Evolutionary conservation across 768 basidiomycete genomes (phyloP).

Genomic region (Kwoniella europaea): DNA sequence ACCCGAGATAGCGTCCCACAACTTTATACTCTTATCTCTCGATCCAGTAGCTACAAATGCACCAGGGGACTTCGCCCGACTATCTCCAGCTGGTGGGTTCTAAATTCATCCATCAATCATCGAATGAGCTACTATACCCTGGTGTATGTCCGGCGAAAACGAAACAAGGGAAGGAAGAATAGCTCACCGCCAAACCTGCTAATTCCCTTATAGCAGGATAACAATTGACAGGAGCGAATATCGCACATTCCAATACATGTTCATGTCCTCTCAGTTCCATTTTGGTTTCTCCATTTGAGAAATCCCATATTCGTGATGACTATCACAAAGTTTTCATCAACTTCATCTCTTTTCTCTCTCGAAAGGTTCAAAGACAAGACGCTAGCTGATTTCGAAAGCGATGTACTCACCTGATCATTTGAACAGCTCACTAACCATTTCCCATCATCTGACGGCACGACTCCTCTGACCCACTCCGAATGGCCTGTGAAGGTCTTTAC

Average conservation of each 20-base stretch:
- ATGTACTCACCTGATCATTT: slow-evolving; percentile 75
- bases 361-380: neutral
- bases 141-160: neutral
- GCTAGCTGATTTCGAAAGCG: neutral
- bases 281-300: slow-evolving; percentile 74
- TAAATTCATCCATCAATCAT: slow-evolving; percentile 32
- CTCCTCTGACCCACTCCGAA: slow-evolving; percentile 79
- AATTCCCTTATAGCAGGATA: slow-evolving; percentile 79
- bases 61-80: slow-evolving; percentile 57
- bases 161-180: neutral
- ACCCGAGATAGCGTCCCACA: slow-evolving; percentile 86
- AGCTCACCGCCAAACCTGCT: slow-evolving; percentile 70
- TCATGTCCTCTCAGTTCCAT: slow-evolving; percentile 85
- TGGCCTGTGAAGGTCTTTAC: slow-evolving; percentile 77
- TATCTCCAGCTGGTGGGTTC: slow-evolving; percentile 63
- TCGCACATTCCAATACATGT: slow-evolving; percentile 79
- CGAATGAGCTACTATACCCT: neutral
- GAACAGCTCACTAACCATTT: slow-evolving; percentile 77
- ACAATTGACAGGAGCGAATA: slow-evolving; percentile 77
- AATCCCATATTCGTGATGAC: slow-evolving; percentile 80
- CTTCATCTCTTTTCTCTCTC: too few species aligned
- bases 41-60: slow-evolving; percentile 78
- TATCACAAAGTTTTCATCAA: slow-evolving; percentile 46
- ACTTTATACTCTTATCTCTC: slow-evolving; percentile 86
- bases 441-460: slow-evolving; percentile 67